A percentile compares a stretch with the other conserved stretches of the same genome.
phyloP scores from a whole-genome alignment of 2,329 filamentous ascomycete genomes.

The Hypoxylon sp. region DNA sequence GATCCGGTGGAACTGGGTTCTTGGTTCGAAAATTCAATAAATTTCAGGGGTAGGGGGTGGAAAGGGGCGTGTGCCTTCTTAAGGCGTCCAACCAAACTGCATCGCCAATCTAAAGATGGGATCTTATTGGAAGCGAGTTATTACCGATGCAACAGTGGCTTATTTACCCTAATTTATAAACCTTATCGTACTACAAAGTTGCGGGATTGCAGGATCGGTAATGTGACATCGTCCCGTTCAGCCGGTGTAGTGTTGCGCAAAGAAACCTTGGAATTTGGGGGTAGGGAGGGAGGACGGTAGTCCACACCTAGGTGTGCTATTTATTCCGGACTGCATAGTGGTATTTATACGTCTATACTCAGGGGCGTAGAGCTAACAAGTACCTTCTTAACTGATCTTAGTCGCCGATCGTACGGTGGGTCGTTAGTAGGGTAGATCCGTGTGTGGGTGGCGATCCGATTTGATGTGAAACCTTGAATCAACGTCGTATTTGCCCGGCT shows the following conservation, averaged over 20 bases:
- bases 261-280: slow-evolving; percentile 19
- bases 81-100: slow-evolving; percentile 38
- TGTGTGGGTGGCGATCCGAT: slow-evolving; percentile 33
- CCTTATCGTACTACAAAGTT: slow-evolving; percentile 31
- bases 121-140: slow-evolving; percentile 43
- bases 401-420: slow-evolving; percentile 11
- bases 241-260: slow-evolving; percentile 31
- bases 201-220: slow-evolving; percentile 44
- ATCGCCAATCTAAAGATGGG: slow-evolving; percentile 27
- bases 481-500: slow-evolving; percentile 38
- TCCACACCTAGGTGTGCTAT: slow-evolving; percentile 41
- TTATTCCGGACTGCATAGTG: slow-evolving; percentile 27
- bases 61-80: slow-evolving; percentile 28
- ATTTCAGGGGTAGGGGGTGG: slow-evolving; percentile 17
- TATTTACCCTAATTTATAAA: slow-evolving; percentile 38
- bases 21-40: slow-evolving; percentile 21
- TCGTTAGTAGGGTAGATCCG: slow-evolving; percentile 35
- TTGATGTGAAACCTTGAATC: slow-evolving; percentile 34
- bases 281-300: slow-evolving; percentile 21
- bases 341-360: slow-evolving; percentile 19
- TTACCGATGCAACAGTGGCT: slow-evolving; percentile 32
- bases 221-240: slow-evolving; percentile 42
- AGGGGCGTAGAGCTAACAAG: slow-evolving; percentile 30
- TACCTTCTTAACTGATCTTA: slow-evolving; percentile 25
- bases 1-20: slow-evolving; percentile 8